Percentiles rank a stretch among this genome's conserved stretches.
Conservation (phyloP, 257 asterid genomes). For the Euphrasia confusa region DNA sequence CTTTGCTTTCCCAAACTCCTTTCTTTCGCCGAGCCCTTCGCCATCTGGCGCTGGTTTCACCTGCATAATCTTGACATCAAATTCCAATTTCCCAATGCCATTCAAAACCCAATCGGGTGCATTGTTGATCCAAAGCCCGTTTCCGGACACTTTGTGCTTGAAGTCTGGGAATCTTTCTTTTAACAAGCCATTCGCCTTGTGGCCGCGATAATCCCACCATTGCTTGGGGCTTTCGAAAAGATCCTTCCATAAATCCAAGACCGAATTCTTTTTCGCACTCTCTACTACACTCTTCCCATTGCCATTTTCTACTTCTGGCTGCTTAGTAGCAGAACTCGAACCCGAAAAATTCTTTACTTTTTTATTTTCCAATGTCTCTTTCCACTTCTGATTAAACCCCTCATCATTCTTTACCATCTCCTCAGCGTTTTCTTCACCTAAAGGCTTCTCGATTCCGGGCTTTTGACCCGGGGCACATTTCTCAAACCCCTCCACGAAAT, state of each 20-base stretch:
- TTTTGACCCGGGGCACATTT: slow-evolving; percentile 15
- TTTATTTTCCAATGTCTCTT: slow-evolving; percentile 25
- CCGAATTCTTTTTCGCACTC: neutral
- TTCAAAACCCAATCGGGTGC: slow-evolving; percentile 53
- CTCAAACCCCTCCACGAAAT: slow-evolving; percentile 51
- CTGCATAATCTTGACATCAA: slow-evolving; percentile 32
- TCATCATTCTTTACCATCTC: slow-evolving; percentile 19
- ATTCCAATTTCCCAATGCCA: slow-evolving; percentile 43
- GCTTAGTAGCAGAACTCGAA: neutral
- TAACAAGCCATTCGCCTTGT: slow-evolving; percentile 45
- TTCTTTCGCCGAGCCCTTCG: too few relatives aligned
- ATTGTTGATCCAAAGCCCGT: slow-evolving; percentile 39
- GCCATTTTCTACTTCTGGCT: neutral
- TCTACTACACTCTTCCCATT: slow-evolving; percentile 3
- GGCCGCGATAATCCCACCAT: slow-evolving; percentile 67
- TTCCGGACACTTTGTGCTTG: slow-evolving; percentile 45
- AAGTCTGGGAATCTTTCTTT: slow-evolving; percentile 56
- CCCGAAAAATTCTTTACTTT: slow-evolving; percentile 15
- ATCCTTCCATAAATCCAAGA: slow-evolving; percentile 54
- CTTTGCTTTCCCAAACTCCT: too few relatives aligned
- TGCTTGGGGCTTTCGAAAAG: slow-evolving; percentile 47
- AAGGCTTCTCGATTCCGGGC: neutral
- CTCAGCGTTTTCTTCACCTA: neutral
- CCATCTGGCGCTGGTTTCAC: slow-evolving; percentile 1
- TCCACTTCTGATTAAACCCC: slow-evolving; percentile 19